A percentile compares a stretch with the other conserved stretches of the same genome.
Conservation (phyloP, 75 land plant genomes). For the Larix kaempferi region DNA sequence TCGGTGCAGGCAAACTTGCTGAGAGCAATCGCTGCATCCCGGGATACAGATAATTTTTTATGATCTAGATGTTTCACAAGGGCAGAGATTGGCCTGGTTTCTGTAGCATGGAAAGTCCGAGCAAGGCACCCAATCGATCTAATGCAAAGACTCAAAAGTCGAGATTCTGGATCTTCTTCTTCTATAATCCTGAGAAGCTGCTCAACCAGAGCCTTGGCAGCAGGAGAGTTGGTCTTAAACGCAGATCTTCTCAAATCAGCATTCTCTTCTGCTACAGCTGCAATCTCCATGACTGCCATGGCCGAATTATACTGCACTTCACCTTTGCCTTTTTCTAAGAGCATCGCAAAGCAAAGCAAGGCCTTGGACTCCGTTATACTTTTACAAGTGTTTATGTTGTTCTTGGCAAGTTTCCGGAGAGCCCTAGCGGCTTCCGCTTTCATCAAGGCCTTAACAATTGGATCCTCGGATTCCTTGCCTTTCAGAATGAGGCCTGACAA, state of each 20-base stretch:
- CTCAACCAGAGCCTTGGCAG: slow-evolving; percentile 74
- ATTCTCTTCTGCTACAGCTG: slow-evolving; percentile 66
- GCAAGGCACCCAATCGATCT: slow-evolving; percentile 57
- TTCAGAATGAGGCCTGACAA: slow-evolving; percentile 34
- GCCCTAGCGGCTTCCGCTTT: slow-evolving; percentile 86
- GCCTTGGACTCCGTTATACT: slow-evolving; percentile 79
- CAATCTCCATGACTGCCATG: slow-evolving; percentile 89
- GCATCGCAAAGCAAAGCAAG: slow-evolving; percentile 72
- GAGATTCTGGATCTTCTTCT: slow-evolving; percentile 31
- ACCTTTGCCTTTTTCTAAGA: slow-evolving; percentile 61
- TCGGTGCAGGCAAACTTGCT: slow-evolving; percentile 63
- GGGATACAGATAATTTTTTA: slow-evolving; percentile 33
- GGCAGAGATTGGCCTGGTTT: slow-evolving; percentile 42
- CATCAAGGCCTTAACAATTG: slow-evolving; percentile 52
- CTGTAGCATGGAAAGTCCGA: slow-evolving; percentile 62
- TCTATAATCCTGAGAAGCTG: slow-evolving; percentile 56
- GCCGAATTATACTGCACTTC: slow-evolving; percentile 67
- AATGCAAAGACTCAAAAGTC: slow-evolving; percentile 53
- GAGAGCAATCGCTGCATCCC: slow-evolving; percentile 62
- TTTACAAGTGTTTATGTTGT: slow-evolving; percentile 49
- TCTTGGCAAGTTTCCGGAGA: slow-evolving; percentile 56
- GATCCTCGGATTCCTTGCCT: slow-evolving; percentile 62
- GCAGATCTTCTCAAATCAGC: slow-evolving; percentile 60
- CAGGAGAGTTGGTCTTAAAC: slow-evolving; percentile 76
- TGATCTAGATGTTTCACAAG: slow-evolving; percentile 51